phyloP scores from a whole-genome alignment of 2,329 filamentous ascomycete species.

The Remersonia thermophila region DNA sequence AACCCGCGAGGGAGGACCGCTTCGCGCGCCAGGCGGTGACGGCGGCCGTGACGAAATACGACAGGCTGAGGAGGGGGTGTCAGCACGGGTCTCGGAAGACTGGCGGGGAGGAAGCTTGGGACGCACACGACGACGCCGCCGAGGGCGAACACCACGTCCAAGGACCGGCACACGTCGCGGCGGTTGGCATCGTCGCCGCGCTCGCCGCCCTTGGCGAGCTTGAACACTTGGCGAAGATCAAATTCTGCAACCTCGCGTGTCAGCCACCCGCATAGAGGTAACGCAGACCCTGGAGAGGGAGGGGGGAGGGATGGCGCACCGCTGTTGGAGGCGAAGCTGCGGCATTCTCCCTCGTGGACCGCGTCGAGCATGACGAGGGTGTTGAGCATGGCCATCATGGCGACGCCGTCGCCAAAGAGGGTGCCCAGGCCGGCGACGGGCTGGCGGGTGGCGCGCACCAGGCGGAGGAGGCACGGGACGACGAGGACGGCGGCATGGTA shows the following conservation, averaged over 20 bases:
- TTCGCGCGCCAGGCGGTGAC: slow-evolving; percentile 6
- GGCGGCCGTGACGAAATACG: slow-evolving; percentile 1
- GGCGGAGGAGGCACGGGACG: slow-evolving; percentile 12
- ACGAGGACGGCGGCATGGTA: slow-evolving; percentile 15
- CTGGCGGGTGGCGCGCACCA: slow-evolving; percentile 9
- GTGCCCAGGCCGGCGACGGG: slow-evolving; percentile 11
- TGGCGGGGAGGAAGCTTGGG: too few relatives aligned
- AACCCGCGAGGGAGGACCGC: background rate
- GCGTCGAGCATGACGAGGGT: slow-evolving; percentile 10
- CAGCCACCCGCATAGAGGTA: background rate
- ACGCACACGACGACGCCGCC: slow-evolving; percentile 6
- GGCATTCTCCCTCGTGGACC: slow-evolving; percentile 6
- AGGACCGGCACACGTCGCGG: slow-evolving; percentile 3
- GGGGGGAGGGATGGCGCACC: slow-evolving; percentile 1
- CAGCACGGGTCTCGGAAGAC: background rate
- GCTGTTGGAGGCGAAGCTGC: background rate
- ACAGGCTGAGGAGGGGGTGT: background rate
- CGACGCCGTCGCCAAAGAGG: slow-evolving; percentile 15
- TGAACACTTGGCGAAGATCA: background rate
- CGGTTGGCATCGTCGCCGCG: background rate
- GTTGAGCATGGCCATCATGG: slow-evolving; percentile 16
- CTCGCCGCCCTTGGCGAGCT: background rate
- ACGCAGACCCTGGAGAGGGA: too few relatives aligned
- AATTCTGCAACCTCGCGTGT: slow-evolving; percentile 3
- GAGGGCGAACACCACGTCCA: slow-evolving; percentile 7